Base-by-base conservation (phyloP, 169 alveolate genomes). In the Miamiensis avidus region DNA sequence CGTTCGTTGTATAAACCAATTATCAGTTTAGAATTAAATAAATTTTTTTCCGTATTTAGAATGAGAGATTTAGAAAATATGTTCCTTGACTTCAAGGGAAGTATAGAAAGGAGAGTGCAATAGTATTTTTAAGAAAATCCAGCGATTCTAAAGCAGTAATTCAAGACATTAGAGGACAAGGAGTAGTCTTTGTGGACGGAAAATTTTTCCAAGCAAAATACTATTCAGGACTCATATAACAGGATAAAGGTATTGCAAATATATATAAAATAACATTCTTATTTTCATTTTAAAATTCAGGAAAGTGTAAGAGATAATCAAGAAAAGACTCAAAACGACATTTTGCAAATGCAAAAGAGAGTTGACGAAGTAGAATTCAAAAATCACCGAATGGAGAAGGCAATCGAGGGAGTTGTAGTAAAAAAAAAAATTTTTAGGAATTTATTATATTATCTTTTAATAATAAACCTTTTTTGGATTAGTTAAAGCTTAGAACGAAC, bases 11-110 rank as follows among this genome's bases (percentile, higher is more conserved):
- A 20, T 29, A 32, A n/a, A n/a, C n/a, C n/a, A n/a, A n/a, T n/a
- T n/a, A 25, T 0, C n/a, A 33, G 0, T 77, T 32, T 15, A 0
- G 30, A 76, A 32, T 75, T 6, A 20, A 0, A 49, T 49, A 34
- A 20, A 28, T 34, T 28, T 79, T 1, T 0, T 1, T 1, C 1
- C 30, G 25, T 34, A 64, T 29, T 33, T 49, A 86, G 86, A 75
- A 84, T 86, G 27, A 86, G 87, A 30, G 90, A 86, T 81, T 86
- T 86, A 75, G 90, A 86, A 74, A 81, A 76, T 31, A 81, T 81
- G 86, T 64, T 86, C 31, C 79, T 86, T 30, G 87, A 86, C 75
- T 86, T 86, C 34, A 86, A 86, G 65, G 90, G 87, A 0, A 81
- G 81, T 75, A 86, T 86, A 4, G 90, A 86, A 81, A 86, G 90